Base-by-base conservation (phyloP, 208 protist genomes). In the Trypanosoma melophagium region DNA sequence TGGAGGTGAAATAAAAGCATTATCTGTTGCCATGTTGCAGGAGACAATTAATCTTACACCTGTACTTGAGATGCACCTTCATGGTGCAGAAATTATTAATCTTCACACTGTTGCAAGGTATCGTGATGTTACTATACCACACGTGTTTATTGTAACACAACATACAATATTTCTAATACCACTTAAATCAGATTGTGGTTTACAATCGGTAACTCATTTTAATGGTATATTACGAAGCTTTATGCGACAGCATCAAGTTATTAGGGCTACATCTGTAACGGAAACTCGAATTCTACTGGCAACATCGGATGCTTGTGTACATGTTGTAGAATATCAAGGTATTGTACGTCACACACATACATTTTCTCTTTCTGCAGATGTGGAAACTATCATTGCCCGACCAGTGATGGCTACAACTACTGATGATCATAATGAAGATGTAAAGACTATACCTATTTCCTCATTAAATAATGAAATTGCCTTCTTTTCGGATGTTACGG, bases 1-100 rank as follows among this genome's bases (percentile, higher is more conserved):
- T 71, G 47, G 42, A 9, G 82, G 82, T 47, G 82, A 88, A 44
- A 19, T 88, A 14, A 79, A 72, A 59, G 68, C 45, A 12, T 81
- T 85, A 60, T 77, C 76, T n/a, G 74, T 88, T 2, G 41, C 79
- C 19, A 54, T 83, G 10, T 71, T 72, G 4, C 44, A 77, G 35
- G 38, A 44, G 9, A 81, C 72, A n/a, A 50, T 78, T 22, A 59
- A 84, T 63, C 66, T 85, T 12, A 58, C 55, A n/a, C 42, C 57
- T 8, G 55, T 56, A 5, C 47, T 88, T 31, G 51, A 56, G n/a
- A 51, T 50, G 16, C 41, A 72, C 38, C 22, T 71, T 19, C 31
- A 25, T 24, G 51, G 54, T 40, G 49, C 40, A 21, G 69, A 83
- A 58, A 66, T 88, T 17, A 65, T 80, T n/a, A 58, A 67, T 0